These are phyloP conservation scores for Helichrysum umbraculigerum DNA, from an alignment of 129 eudicot genomes.

Conservation along the genomic window DNA sequence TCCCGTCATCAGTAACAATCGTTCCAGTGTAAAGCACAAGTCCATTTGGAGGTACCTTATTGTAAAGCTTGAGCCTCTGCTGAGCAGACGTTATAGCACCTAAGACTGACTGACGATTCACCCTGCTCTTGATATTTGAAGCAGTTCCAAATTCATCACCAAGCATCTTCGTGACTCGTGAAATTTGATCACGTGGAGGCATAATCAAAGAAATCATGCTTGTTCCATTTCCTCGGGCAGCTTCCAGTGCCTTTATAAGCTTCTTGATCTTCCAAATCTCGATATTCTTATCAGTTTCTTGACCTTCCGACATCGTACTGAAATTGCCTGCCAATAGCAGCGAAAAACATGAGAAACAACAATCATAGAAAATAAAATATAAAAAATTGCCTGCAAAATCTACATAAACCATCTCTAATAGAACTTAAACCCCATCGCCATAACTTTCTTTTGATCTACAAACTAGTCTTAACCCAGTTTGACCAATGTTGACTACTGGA, in stretches of 20 bases:
- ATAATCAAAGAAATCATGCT: constrained; percentile 54
- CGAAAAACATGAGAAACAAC: neutral
- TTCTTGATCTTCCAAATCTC: constrained; percentile 48
- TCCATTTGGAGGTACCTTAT: constrained; percentile 44
- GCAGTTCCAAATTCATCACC: constrained; percentile 47
- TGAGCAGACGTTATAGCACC: constrained; percentile 53
- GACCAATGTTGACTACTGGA: neutral
- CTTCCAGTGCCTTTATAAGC: constrained; percentile 43
- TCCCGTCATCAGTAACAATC: constrained; percentile 41
- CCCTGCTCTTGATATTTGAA: constrained; percentile 46
- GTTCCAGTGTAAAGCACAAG: constrained; percentile 49
- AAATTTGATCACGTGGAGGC: constrained; percentile 47
- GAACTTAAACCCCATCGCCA: neutral
- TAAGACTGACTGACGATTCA: constrained; percentile 45
- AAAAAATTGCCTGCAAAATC: neutral
- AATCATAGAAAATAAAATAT: neutral
- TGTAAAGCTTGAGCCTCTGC: constrained; percentile 42
- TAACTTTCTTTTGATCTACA: neutral
- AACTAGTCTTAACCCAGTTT: neutral
- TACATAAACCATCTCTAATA: neutral
- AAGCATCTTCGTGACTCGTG: constrained; percentile 46
- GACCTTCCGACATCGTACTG: constrained; percentile 30
- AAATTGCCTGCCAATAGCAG: constrained; percentile 7
- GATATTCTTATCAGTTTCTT: constrained; percentile 40
- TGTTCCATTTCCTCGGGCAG: constrained; percentile 49